Percentiles rank a stretch among this genome's conserved stretches.
Conservation (phyloP, 371 early-diverging fungal species). For the Rhizopus sp. region DNA sequence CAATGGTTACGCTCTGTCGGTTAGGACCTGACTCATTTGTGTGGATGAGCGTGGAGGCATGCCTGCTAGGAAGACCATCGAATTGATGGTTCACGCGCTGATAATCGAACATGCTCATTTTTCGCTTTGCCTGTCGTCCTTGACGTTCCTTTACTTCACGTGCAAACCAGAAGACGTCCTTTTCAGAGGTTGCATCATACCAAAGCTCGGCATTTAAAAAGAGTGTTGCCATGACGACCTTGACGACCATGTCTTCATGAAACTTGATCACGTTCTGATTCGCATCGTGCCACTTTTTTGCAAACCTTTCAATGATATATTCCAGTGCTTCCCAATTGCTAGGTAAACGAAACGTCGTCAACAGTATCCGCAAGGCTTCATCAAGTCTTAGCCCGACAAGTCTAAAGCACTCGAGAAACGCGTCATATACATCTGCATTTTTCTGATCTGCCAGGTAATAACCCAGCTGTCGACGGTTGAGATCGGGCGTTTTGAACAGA, state of each 20-base stretch:
- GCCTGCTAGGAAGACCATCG: not conserved
- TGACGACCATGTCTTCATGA: constrained; percentile 66
- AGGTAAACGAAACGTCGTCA: constrained; percentile 76
- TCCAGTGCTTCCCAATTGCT: constrained; percentile 76
- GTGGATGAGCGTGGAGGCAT: constrained; percentile 2
- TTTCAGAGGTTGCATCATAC: constrained; percentile 61
- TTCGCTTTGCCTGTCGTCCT: constrained; percentile 34
- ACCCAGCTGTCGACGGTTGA: constrained; percentile 79
- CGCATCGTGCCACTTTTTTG: constrained; percentile 75
- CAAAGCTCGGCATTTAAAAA: constrained; percentile 87
- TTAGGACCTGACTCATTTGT: not conserved
- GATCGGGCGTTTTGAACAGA: constrained; percentile 78
- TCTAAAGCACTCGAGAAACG: constrained; percentile 77
- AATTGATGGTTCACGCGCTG: constrained; percentile 6
- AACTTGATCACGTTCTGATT: constrained; percentile 61
- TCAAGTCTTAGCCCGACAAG: constrained; percentile 74
- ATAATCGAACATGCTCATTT: constrained; percentile 37
- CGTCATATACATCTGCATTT: constrained; percentile 66
- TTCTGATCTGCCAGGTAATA: constrained; percentile 47
- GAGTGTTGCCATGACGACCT: constrained; percentile 83
- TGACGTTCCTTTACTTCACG: constrained; percentile 43
- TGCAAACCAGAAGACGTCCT: constrained; percentile 54
- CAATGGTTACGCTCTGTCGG: constrained; percentile 36
- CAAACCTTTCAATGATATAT: constrained; percentile 76
- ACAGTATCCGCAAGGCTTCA: constrained; percentile 78